phyloP scores from a whole-genome alignment of 257 asterid species.

The Fraxinus americana region DNA sequence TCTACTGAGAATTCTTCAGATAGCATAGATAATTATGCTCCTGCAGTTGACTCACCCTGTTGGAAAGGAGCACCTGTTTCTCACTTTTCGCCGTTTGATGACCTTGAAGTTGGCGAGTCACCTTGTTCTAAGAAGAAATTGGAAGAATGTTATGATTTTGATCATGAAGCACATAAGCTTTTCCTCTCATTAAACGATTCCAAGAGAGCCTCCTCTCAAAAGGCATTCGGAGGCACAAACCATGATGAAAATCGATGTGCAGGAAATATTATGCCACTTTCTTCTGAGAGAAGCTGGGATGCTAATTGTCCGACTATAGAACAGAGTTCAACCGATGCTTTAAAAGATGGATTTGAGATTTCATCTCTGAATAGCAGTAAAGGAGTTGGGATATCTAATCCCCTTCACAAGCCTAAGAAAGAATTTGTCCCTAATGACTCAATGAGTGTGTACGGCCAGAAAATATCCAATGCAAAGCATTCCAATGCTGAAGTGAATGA shows the following conservation, averaged over 20 bases:
- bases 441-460: slow-evolving; percentile 31
- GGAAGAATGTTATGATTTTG: slow-evolving; percentile 38
- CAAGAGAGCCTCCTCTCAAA: slow-evolving; percentile 30
- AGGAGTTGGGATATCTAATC: slow-evolving; percentile 41
- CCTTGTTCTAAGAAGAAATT: slow-evolving; percentile 34
- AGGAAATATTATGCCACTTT: slow-evolving; percentile 27
- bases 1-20: slow-evolving; percentile 53
- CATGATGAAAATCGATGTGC: slow-evolving; percentile 35
- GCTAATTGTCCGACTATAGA: slow-evolving; percentile 37
- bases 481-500: slow-evolving; percentile 38
- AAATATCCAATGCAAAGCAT: slow-evolving; percentile 31
- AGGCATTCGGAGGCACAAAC: slow-evolving; percentile 34
- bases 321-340: slow-evolving; percentile 31
- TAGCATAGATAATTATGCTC: slow-evolving; percentile 59
- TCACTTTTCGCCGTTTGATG: slow-evolving; percentile 46
- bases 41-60: slow-evolving; percentile 91
- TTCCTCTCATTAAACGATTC: slow-evolving; percentile 40
- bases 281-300: slow-evolving; percentile 31
- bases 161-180: slow-evolving; percentile 35
- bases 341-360: slow-evolving; percentile 27
- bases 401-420: slow-evolving; percentile 34
- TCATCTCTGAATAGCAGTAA: slow-evolving; percentile 30
- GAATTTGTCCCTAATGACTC: slow-evolving; percentile 33
- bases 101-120: slow-evolving; percentile 42
- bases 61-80: slow-evolving; percentile 89